Evolutionary conservation across 495 filamentous ascomycete species (phyloP).

Genomic region (Glarea lozoyensis): DNA sequence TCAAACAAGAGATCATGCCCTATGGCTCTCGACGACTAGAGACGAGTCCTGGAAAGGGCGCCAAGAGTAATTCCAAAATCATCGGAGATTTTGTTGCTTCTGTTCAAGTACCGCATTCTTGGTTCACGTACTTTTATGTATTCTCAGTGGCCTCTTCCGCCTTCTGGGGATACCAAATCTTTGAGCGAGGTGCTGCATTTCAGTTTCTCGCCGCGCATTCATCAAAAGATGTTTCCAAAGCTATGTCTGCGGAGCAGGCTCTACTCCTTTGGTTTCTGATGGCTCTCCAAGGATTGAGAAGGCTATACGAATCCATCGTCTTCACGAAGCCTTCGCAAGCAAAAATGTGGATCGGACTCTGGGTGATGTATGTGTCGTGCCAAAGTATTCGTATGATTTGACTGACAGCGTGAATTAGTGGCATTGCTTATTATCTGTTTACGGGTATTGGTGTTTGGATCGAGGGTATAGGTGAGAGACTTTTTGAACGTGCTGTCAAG

Average conservation of each 20-base stretch:
- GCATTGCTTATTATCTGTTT: constrained; percentile 65
- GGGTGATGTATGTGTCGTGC: constrained; percentile 44
- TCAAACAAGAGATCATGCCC: constrained; percentile 31
- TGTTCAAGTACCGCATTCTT: constrained; percentile 67
- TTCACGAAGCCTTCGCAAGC: constrained; percentile 55
- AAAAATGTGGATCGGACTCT: constrained; percentile 73
- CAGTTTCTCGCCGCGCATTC: constrained; percentile 30
- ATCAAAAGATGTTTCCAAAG: constrained; percentile 24
- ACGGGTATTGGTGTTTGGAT: constrained; percentile 75
- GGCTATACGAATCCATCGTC: constrained; percentile 61
- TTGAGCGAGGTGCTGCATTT: constrained; percentile 43
- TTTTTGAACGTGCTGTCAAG: too few relatives aligned
- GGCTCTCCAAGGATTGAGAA: constrained; percentile 60
- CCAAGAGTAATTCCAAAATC: neutral
- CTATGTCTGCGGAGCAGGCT: constrained; percentile 58
- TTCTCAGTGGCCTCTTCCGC: constrained; percentile 57
- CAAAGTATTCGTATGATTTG: neutral
- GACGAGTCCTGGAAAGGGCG: neutral
- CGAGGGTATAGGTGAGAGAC: constrained; percentile 66
- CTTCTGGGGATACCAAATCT: constrained; percentile 71
- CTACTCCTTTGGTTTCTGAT: constrained; percentile 61
- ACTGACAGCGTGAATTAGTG: constrained; percentile 21
- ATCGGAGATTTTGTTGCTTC: constrained; percentile 7
- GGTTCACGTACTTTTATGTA: constrained; percentile 83
- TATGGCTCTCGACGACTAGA: constrained; percentile 38